Percentiles rank a stretch among this genome's conserved stretches.
These are phyloP conservation scores for Hamamelis virginiana DNA, from an alignment of 164 flowering plant species.

Conservation along the genomic window DNA sequence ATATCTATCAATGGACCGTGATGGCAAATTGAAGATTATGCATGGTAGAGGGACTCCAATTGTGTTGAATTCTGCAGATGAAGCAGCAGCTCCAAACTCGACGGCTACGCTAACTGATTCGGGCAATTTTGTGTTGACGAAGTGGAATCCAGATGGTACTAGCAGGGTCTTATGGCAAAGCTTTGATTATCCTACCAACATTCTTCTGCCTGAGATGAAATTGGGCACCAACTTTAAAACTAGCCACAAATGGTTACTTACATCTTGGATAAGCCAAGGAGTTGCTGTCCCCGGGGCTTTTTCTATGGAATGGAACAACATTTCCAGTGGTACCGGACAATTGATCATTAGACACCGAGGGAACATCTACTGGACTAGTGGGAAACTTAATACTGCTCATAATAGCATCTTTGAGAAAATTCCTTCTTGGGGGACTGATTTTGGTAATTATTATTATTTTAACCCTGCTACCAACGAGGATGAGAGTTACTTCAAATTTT, in stretches of 20 bases:
- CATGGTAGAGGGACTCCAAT: neutral
- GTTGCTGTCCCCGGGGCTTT: slow-evolving; percentile 8
- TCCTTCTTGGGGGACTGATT: neutral
- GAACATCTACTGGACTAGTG: slow-evolving; percentile 13
- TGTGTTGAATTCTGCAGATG: neutral
- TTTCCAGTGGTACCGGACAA: neutral
- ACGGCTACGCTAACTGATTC: neutral
- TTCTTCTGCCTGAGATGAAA: slow-evolving; percentile 12
- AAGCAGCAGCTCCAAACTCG: neutral
- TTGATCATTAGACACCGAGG: too few relatives aligned
- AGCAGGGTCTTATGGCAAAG: slow-evolving; percentile 7
- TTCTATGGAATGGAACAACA: neutral
- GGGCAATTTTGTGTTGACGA: neutral
- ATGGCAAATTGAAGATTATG: slow-evolving; percentile 5
- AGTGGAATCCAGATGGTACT: neutral
- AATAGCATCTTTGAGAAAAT: slow-evolving; percentile 8
- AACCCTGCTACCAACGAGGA: neutral
- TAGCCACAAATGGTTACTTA: neutral
- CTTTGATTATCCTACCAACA: too few relatives aligned
- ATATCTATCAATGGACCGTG: too few relatives aligned
- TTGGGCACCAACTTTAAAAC: neutral
- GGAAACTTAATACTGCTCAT: neutral
- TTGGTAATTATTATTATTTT: neutral
- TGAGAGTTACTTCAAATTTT: neutral
- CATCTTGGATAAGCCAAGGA: slow-evolving; percentile 2